phyloP scores from a whole-genome alignment of 805 yeast species.

The Diddensiella caesifluorescens region DNA sequence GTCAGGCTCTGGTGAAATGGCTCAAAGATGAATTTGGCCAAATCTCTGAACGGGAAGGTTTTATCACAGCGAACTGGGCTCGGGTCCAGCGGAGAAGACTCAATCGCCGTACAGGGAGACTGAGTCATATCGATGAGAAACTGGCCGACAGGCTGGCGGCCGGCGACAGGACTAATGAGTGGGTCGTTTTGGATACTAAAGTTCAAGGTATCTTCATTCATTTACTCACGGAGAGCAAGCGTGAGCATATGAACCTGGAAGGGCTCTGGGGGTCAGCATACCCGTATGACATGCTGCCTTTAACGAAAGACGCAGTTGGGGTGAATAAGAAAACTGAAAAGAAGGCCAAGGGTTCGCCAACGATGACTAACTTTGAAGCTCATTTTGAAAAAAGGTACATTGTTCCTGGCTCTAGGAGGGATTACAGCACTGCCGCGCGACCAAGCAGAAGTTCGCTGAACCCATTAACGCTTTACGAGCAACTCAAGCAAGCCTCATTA shows the following conservation, averaged over 20 bases:
- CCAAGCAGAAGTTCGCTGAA: too few species aligned
- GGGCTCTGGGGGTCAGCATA: constrained; percentile 44
- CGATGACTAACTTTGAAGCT: too few species aligned
- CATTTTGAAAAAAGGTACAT: constrained; percentile 1
- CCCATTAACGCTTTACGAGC: too few species aligned
- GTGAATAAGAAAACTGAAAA: not conserved
- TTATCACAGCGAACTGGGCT: constrained; percentile 52
- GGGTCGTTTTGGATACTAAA: constrained; percentile 76
- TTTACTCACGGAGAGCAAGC: constrained; percentile 62
- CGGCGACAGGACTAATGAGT: constrained; percentile 45
- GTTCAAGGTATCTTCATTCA: constrained; percentile 64
- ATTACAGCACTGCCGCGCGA: constrained; percentile 6
- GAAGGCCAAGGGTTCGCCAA: too few species aligned
- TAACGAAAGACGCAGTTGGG: not conserved
- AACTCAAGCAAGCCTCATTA: constrained; percentile 2
- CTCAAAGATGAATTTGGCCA: constrained; percentile 48
- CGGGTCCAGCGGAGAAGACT: constrained; percentile 48
- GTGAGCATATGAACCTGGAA: constrained; percentile 67
- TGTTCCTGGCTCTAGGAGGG: not conserved
- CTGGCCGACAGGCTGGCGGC: constrained; percentile 1
- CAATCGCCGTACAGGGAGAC: constrained; percentile 22
- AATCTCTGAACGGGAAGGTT: constrained; percentile 63
- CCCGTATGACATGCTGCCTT: constrained; percentile 1
- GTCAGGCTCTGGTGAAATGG: constrained; percentile 49
- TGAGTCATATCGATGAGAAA: constrained; percentile 39